Conservation (phyloP, 192 early-diverging fungal species). For the Coemansia sp. region DNA sequence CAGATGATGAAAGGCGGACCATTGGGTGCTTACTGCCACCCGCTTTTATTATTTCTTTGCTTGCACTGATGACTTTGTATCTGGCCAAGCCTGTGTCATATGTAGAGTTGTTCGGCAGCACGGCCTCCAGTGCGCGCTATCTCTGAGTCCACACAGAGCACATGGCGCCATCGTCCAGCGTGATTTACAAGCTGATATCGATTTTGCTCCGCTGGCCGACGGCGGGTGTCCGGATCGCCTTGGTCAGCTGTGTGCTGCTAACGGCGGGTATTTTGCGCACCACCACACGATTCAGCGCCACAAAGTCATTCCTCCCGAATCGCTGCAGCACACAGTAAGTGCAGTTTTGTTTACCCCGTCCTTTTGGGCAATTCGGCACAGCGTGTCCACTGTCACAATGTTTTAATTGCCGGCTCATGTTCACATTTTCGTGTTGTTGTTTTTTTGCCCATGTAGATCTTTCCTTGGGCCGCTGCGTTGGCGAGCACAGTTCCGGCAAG, state of each 20-base stretch:
- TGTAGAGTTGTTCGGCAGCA: slow-evolving; percentile 43
- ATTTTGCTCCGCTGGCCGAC: slow-evolving; percentile 27
- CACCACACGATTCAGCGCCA: slow-evolving; percentile 51
- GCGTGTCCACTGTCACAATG: neutral
- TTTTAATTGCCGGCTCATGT: neutral
- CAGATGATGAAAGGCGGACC: neutral
- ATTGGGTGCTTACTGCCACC: neutral
- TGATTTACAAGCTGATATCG: slow-evolving; percentile 1
- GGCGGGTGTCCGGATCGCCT: slow-evolving; percentile 29
- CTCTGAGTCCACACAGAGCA: slow-evolving; percentile 1
- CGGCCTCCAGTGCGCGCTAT: slow-evolving; percentile 23
- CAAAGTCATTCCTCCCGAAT: slow-evolving; percentile 37
- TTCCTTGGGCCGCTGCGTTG: slow-evolving; percentile 48
- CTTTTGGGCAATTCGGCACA: no score
- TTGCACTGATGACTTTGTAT: neutral
- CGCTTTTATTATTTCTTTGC: neutral
- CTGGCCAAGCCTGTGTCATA: neutral
- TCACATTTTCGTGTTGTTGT: neutral
- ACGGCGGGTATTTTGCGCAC: slow-evolving; percentile 43
- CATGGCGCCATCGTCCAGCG: neutral
- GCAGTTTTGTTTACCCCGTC: neutral
- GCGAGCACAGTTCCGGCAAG: slow-evolving; percentile 21
- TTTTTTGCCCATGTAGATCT: slow-evolving; percentile 35
- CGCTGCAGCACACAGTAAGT: slow-evolving; percentile 45
- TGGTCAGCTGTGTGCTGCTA: slow-evolving; percentile 14